These are phyloP conservation scores for Platanthera guangdongensis DNA, from an alignment of 106 monocot species.

Conservation along the genomic window DNA sequence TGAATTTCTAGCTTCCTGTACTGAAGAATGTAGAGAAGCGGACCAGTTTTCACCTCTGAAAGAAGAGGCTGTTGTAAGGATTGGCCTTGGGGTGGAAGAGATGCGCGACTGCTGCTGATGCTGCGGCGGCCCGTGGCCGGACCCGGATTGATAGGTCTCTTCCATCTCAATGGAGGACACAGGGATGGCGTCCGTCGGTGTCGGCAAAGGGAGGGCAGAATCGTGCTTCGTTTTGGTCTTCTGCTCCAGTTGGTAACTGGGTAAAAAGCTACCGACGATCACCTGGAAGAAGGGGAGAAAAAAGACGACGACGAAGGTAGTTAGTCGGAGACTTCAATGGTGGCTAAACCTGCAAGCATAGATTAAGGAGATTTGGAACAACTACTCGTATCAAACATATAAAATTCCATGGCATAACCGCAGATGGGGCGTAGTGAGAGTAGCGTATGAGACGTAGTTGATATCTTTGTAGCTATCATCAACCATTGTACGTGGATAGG, in stretches of 20 bases:
- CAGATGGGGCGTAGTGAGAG: too few relatives aligned
- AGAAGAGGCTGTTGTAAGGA: conserved; percentile 23
- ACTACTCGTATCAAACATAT: too few relatives aligned
- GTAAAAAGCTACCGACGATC: conserved; percentile 73
- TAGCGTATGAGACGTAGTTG: too few relatives aligned
- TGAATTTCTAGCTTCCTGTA: conserved; percentile 43
- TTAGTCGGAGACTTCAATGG: not conserved
- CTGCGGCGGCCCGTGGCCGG: conserved; percentile 1
- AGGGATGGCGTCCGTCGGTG: conserved; percentile 22
- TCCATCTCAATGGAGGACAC: conserved; percentile 30
- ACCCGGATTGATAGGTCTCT: conserved; percentile 22
- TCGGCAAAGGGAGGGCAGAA: conserved; percentile 9
- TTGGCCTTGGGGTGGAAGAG: conserved; percentile 31
- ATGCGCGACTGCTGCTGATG: conserved; percentile 17
- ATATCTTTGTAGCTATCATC: too few relatives aligned
- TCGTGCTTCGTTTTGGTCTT: conserved; percentile 42
- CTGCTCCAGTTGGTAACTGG: conserved; percentile 58
- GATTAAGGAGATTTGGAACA: not conserved
- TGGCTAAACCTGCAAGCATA: not conserved
- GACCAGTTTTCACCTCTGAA: conserved; percentile 60
- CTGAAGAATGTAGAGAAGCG: conserved; percentile 33
- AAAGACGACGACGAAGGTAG: not conserved
- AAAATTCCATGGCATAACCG: too few relatives aligned
- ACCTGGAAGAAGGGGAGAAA: conserved; percentile 34
- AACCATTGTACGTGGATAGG: too few relatives aligned